Conservation (phyloP, 352 stramenopile genomes). For the Pilasporangium apinafurcum region DNA sequence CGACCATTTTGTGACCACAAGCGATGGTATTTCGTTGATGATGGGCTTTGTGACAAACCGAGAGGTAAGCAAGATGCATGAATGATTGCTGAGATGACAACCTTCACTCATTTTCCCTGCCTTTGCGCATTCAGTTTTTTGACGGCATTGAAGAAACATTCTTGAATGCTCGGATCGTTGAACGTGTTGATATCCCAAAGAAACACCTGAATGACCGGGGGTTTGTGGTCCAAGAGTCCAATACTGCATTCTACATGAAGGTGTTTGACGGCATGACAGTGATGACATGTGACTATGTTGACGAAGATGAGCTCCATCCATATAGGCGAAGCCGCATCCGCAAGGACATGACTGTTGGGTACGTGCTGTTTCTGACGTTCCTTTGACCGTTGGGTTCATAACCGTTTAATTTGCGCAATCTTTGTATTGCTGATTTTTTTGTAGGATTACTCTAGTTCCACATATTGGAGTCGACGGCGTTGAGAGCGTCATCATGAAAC, state of each 20-base stretch:
- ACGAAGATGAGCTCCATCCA: conserved; percentile 54
- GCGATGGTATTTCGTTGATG: conserved; percentile 43
- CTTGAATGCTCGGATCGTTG: conserved; percentile 49
- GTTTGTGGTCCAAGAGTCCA: conserved; percentile 62
- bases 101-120: too few species aligned
- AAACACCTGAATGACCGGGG: conserved; percentile 16
- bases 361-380: neutral
- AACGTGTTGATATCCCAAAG: conserved; percentile 47
- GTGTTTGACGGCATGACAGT: conserved; percentile 26
- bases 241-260: conserved; percentile 53
- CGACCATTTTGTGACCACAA: conserved; percentile 49
- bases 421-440: neutral
- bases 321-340: conserved; percentile 36
- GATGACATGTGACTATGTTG: conserved; percentile 48
- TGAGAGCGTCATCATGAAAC: conserved; percentile 46
- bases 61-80: conserved; percentile 14
- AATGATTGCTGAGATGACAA: neutral
- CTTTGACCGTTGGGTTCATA: neutral
- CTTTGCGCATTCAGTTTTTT: conserved; percentile 28
- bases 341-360: conserved; percentile 56
- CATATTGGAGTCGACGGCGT: conserved; percentile 26
- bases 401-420: neutral
- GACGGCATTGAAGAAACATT: conserved; percentile 46
- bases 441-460: conserved; percentile 29
- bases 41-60: conserved; percentile 51